These are phyloP conservation scores for Hypsizygus ulmarius DNA, from an alignment of 1,284 basidiomycete genomes.

Conservation along the genomic window DNA sequence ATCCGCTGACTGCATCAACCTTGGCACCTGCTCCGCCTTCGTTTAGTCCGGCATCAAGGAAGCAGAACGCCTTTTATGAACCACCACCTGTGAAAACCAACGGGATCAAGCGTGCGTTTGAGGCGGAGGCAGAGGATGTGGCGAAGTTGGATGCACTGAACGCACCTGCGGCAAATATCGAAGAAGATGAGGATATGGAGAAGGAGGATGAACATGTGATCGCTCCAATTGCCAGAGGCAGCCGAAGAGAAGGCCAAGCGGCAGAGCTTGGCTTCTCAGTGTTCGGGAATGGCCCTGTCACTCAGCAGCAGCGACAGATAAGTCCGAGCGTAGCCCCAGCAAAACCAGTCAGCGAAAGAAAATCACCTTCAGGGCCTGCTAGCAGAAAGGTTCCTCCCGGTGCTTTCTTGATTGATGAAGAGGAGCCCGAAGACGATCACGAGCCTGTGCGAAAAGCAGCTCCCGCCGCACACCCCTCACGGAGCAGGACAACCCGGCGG, in stretches of 20 bases:
- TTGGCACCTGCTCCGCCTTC: slow-evolving; percentile 10
- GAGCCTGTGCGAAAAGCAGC: slow-evolving; percentile 18
- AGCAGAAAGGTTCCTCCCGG: slow-evolving; percentile 33
- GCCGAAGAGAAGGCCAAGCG: slow-evolving; percentile 7
- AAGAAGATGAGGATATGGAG: slow-evolving; percentile 11
- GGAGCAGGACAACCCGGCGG: neutral
- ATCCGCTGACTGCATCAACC: slow-evolving; percentile 18
- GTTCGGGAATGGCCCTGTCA: slow-evolving; percentile 17
- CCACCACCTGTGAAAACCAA: slow-evolving; percentile 37
- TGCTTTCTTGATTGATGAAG: slow-evolving; percentile 34
- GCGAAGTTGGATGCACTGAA: neutral
- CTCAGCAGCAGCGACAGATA: neutral
- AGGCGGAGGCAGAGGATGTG: slow-evolving; percentile 7
- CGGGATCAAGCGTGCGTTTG: slow-evolving; percentile 28
- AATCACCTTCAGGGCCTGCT: slow-evolving; percentile 13
- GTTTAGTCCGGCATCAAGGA: slow-evolving; percentile 42
- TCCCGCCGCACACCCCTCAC: neutral
- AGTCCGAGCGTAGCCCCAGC: slow-evolving; percentile 7
- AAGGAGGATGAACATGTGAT: neutral
- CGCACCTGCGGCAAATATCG: slow-evolving; percentile 1
- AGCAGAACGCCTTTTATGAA: slow-evolving; percentile 60
- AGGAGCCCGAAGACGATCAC: slow-evolving; percentile 29
- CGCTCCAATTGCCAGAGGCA: neutral
- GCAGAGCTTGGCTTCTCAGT: slow-evolving; percentile 25
- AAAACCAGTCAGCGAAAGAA: slow-evolving; percentile 19